A percentile compares a stretch with the other conserved stretches of the same genome.
Evolutionary conservation across 768 basidiomycete genomes (phyloP).

Genomic region (Podaxis sp.): DNA sequence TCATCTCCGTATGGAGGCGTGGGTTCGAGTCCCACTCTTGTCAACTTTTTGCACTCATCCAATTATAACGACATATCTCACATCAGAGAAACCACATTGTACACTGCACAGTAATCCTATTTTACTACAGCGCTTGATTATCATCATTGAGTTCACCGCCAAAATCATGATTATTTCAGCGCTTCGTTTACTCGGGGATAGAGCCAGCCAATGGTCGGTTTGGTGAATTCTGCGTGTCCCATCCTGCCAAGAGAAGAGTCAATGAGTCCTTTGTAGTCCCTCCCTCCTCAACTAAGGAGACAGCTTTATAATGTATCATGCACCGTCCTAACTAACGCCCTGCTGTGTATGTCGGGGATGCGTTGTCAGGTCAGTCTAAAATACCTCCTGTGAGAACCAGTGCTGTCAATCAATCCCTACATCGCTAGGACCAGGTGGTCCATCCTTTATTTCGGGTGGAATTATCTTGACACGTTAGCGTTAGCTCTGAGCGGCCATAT

Average conservation of each 20-base stretch:
- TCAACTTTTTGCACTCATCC: conserved; percentile 23
- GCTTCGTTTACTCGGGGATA: neutral
- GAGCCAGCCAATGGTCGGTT: neutral
- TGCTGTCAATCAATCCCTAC: neutral
- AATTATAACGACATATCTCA: no score
- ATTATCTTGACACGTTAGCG: neutral
- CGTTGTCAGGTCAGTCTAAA: neutral
- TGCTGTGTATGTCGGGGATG: no score
- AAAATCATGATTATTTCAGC: neutral
- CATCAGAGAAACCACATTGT: no score
- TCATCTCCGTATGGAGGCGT: conserved; percentile 33
- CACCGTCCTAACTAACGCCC: no score
- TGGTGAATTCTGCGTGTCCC: neutral
- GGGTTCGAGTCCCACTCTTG: conserved; percentile 38
- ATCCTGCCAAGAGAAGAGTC: neutral
- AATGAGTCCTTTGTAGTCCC: neutral
- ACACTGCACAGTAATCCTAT: no score
- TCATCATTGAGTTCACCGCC: neutral
- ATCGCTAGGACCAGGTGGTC: neutral
- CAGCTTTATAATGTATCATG: no score
- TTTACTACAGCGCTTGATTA: no score
- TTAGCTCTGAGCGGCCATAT: neutral
- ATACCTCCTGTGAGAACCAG: neutral
- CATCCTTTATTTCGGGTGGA: neutral
- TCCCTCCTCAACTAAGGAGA: neutral